Percentiles rank a stretch among this genome's conserved stretches.
Evolutionary conservation across 2,329 filamentous ascomycete genomes (phyloP).

Genomic region (Aspergillus pseudotamarii): DNA sequence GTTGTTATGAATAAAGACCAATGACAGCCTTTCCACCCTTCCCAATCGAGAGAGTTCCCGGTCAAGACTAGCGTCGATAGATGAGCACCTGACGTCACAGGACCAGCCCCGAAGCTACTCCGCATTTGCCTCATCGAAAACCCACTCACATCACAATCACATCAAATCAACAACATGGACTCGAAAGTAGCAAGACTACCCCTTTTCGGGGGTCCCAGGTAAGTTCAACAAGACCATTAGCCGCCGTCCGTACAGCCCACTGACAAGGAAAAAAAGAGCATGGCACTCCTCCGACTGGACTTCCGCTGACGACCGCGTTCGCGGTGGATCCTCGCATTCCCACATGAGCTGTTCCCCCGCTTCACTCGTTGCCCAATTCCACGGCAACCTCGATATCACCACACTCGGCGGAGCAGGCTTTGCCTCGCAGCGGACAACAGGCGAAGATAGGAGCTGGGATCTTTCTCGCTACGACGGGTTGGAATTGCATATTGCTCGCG

Average conservation of each 20-base stretch:
- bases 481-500: conserved; percentile 51
- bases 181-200: background rate
- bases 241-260: background rate
- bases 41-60: background rate
- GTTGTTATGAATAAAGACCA: too few species aligned
- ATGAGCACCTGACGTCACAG: background rate
- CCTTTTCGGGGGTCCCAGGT: conserved; percentile 21
- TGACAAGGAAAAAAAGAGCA: conserved; percentile 5
- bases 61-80: background rate
- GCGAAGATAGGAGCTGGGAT: conserved; percentile 63
- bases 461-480: conserved; percentile 66
- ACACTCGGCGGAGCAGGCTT: conserved; percentile 81
- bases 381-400: conserved; percentile 71
- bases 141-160: background rate
- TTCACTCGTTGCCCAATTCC: conserved; percentile 55
- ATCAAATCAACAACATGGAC: background rate
- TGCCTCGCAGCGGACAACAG: conserved; percentile 71
- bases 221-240: background rate
- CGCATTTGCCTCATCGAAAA: too few species aligned
- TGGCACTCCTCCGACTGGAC: conserved; percentile 58
- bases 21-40: too few species aligned
- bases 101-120: background rate
- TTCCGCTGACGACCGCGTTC: conserved; percentile 73
- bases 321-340: conserved; percentile 68
- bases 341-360: conserved; percentile 45